A percentile compares a stretch with the other conserved stretches of the same genome.
Conservation (phyloP, 306 rosid species). For the Cucurbita ficifolia region DNA sequence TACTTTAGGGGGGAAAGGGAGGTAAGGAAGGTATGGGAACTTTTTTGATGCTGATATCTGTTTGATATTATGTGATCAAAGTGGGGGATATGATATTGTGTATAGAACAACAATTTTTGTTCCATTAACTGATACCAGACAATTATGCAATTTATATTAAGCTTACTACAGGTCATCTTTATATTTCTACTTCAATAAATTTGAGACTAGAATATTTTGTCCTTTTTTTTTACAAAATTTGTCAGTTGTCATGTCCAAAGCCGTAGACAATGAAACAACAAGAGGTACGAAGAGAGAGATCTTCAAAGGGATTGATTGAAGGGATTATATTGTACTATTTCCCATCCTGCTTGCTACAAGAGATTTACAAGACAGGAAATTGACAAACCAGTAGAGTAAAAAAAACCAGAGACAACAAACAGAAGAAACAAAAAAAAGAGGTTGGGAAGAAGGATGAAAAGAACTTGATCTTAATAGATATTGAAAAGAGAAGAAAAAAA, state of each 20-base stretch:
- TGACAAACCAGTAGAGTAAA: slow-evolving; percentile 14
- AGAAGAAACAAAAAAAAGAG: not conserved
- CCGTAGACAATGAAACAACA: no score
- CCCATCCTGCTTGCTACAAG: slow-evolving; percentile 67
- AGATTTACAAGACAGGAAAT: slow-evolving; percentile 75
- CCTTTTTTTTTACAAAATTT: no score
- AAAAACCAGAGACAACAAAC: not conserved
- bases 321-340: slow-evolving; percentile 58
- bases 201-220: not conserved
- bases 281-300: not conserved
- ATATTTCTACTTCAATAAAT: not conserved
- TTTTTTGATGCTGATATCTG: not conserved
- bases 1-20: no score
- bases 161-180: not conserved
- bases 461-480: not conserved
- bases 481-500: not conserved
- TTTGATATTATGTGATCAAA: not conserved
- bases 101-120: not conserved
- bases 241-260: no score
- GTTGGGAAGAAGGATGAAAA: not conserved
- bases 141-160: slow-evolving; percentile 2
- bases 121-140: not conserved
- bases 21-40: no score
- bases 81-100: not conserved
- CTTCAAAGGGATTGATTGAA: not conserved